Percentiles rank a stretch among this genome's conserved stretches.
Conservation (phyloP, 768 basidiomycete species). For the Pleurotus salmoneostramineus region DNA sequence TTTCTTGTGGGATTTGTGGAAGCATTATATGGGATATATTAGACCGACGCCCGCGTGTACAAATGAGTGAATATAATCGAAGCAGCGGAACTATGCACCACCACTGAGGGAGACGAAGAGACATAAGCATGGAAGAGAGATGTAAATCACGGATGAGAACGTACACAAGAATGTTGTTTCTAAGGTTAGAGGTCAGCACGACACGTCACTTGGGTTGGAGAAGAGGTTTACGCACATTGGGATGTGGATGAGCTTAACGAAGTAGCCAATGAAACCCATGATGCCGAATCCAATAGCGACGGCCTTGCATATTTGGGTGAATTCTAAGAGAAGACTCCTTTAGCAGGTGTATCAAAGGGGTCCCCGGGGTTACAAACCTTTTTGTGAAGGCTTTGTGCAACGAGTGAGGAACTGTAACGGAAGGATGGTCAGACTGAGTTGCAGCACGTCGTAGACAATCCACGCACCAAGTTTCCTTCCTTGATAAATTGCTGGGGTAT, state of each 20-base stretch:
- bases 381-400: slow-evolving; percentile 96
- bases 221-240: slow-evolving; percentile 72
- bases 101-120: slow-evolving; percentile 43
- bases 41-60: slow-evolving; percentile 11
- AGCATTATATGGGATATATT: slow-evolving; percentile 16
- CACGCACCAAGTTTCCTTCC: slow-evolving; percentile 86
- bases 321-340: slow-evolving; percentile 56
- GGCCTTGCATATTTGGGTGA: slow-evolving; percentile 90
- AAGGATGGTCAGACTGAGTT: not conserved
- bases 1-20: too few relatives aligned
- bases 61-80: slow-evolving; percentile 9
- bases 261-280: slow-evolving; percentile 99
- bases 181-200: slow-evolving; percentile 25
- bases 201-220: not conserved
- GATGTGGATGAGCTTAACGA: slow-evolving; percentile 97
- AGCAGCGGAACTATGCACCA: slow-evolving; percentile 52
- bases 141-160: slow-evolving; percentile 28
- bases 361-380: slow-evolving; percentile 51
- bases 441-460: not conserved
- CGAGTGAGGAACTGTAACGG: slow-evolving; percentile 81
- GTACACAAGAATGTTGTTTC: slow-evolving; percentile 98
- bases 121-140: slow-evolving; percentile 17
- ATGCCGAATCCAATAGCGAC: slow-evolving; percentile 97
- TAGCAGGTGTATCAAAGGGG: not conserved
- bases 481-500: slow-evolving; percentile 88